Base-by-base conservation (phyloP, 208 protist genomes). In the Acanthamoeba sp. region DNA sequence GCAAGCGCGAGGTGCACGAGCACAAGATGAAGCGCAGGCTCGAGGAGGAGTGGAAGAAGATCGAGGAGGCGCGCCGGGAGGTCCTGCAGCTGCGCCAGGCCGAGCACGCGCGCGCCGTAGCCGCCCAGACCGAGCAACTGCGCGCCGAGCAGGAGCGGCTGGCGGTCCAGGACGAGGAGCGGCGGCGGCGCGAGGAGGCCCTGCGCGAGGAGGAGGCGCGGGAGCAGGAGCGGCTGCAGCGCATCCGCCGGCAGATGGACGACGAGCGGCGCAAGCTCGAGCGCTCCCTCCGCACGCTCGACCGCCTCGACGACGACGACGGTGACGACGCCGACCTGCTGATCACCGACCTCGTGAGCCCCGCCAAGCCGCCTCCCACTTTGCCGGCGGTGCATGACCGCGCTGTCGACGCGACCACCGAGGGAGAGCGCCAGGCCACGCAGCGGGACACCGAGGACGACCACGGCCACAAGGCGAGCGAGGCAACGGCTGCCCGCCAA, bases 31-130 rank as follows among this genome's bases (percentile, higher is more conserved):
- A 50, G 32, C 71, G 71, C 32, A 45, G 27, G 71, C 29, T 82
- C 40, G 71, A 82, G 22, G 71, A 82, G 71, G 71, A 82, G 22
- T 82, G 71, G 71, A 82, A 82, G 40, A 82, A 82, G 71, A 40
- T 82, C 40, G 71, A 82, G 71, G 40, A 82, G 38, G 38, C 71
- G 12, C 29, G 71, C 9, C 2, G 27, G 36, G 71, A 82, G 71
- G 36, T 82, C 36, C 32, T 50, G 6, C 12, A 82, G 71, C 36
- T 82, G 38, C 71, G 71, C 3, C 71, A 82, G 71, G 71, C 71
- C 71, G 71, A 82, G 71, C 71, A 82, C 38, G 71, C 71, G 18
- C 71, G 71, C 40, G 50, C 27, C 1, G 22, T 82, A 4, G 71
- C 45, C 7, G 71, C 71, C 6, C 71, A 82, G 38, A 18, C 71